Evolutionary conservation across 805 yeast genomes (phyloP), one percentile per base, ranked within the genome.

Genomic region (Ogataea kodamae): DNA sequence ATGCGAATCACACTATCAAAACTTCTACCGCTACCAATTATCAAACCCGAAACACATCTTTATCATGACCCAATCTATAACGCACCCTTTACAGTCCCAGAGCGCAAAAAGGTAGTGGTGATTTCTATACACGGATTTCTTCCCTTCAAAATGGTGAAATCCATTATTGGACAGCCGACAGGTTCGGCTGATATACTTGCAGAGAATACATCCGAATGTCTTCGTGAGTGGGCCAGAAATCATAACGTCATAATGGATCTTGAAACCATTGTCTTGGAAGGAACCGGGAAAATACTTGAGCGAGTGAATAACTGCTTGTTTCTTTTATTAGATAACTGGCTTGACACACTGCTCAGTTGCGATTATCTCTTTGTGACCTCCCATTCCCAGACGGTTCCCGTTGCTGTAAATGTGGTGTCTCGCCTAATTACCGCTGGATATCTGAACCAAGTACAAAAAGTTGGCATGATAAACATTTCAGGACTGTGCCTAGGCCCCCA

Each of bases 61-160:
- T 61, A 61, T 28, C 52, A 50, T 14, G 29, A 43, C 8, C 18
- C 45, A 6, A 25, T 23, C 5, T 33, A 25, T 14, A 37, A 35
- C 15, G 30, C 25, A 15, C 31, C 33, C 12, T 18, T 24, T 10
- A 30, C 36, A 16, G 28, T 22, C 2, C 12, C 25, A 7, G 16
- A 16, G 0, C 22, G 46, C 30, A 70, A 72, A 33, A 81, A 72
- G 43, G 85, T 82, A 0, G 70, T 92, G 11, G 79, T 92, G n/a
- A 76, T 90, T 32, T 96, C 96, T 1, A 84, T 92, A 2, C 98
- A 90, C 61, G 97, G 97, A 0, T 90, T 88, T 56, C 85, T 89
- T 57, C 98, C 98, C 0, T 80, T 88, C 2, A 76, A 76, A 41
- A 78, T 87, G 69, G 70, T 89, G 5, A 66, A 96, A 35, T 83